Percentiles rank a stretch among this genome's conserved stretches.
These are phyloP conservation scores for Zygosaccharomyces sapae DNA, from an alignment of 1,139 yeast species.

Conservation along the genomic window DNA sequence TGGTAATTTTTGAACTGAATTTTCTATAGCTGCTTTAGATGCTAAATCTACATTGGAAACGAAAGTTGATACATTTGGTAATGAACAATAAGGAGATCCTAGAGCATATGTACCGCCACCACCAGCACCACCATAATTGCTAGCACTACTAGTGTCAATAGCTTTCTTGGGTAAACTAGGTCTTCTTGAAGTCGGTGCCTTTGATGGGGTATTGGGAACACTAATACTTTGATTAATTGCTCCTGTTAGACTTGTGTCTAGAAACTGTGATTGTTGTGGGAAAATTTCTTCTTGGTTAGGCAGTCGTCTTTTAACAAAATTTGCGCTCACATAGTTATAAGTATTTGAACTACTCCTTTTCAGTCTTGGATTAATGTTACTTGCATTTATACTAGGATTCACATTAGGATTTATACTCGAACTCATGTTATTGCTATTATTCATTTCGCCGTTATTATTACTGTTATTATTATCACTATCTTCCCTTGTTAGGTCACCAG, in stretches of 20 bases:
- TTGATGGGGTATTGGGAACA: slow-evolving; percentile 14
- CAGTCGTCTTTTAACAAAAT: slow-evolving; percentile 28
- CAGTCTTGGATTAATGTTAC: slow-evolving; percentile 19
- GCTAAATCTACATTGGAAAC: slow-evolving; percentile 4
- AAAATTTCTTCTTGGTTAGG: slow-evolving; percentile 14
- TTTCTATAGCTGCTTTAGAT: slow-evolving; percentile 6
- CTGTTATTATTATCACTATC: not conserved
- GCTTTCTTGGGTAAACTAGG: slow-evolving; percentile 16
- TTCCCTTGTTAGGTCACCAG: not conserved
- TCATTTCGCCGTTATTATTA: not conserved
- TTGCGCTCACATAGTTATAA: slow-evolving; percentile 21
- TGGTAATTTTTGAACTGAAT: not conserved
- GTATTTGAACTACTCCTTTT: slow-evolving; percentile 37
- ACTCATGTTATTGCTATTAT: no score
- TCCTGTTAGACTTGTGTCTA: slow-evolving; percentile 6
- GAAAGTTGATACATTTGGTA: slow-evolving; percentile 4
- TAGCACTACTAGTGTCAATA: slow-evolving; percentile 5
- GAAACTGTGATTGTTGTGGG: slow-evolving; percentile 6
- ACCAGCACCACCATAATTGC: slow-evolving; percentile 1
- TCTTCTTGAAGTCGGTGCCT: slow-evolving; percentile 14
- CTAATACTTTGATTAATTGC: slow-evolving; percentile 2
- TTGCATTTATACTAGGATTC: not conserved
- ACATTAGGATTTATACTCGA: not conserved
- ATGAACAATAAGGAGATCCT: slow-evolving; percentile 10
- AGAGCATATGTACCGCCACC: slow-evolving; percentile 4